Evolutionary conservation across 78 protist species (phyloP), one percentile per base, ranked within the genome.

Genomic region (Emiliania huxleyi): DNA sequence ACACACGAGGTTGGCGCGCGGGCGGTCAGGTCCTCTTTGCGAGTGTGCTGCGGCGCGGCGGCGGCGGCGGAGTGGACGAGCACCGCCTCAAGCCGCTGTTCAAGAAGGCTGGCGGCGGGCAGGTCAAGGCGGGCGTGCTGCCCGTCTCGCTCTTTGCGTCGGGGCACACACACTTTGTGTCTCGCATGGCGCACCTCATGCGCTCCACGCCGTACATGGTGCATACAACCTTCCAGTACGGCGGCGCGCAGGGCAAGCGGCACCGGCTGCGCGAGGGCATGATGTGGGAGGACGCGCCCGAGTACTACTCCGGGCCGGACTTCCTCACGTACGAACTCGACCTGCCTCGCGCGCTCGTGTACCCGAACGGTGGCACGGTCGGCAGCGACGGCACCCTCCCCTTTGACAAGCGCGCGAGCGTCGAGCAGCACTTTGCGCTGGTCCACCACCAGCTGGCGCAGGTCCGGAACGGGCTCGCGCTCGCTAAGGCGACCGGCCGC

Each of bases 181-280:
- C 42, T 12, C n/a, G 37, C 26, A 21, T 71, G 81, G n/a, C 81
- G n/a, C n/a, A 71, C 15, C 81, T 21, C 18, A 33, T 33, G 81
- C 43, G 5, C n/a, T 12, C 2, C 8, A 15, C 1, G 23, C 81
- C 81, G 81, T 21, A 35, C 81, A 33, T 71, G 81, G n/a, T 25
- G n/a, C 81, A 71, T 43, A 71, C 81, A 15, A 33, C 81, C n/a
- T 71, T n/a, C n/a, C n/a, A n/a, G n/a, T n/a, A n/a, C n/a, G n/a
- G n/a, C n/a, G n/a, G n/a, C n/a, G n/a, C n/a, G 81, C 81, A 33
- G 5, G 81, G 81, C 43, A 71, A 71, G 81, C 81, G 81, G 43
- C 81, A 71, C 81, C 81, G 81, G 42, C n/a, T 71, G 81, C 81
- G 81, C 81, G 81, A 71, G 81, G 12, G 6, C 33, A 33, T 21